These are phyloP conservation scores for Cystobasidium pallidum DNA, from an alignment of 1,284 basidiomycete species.

Conservation along the genomic window DNA sequence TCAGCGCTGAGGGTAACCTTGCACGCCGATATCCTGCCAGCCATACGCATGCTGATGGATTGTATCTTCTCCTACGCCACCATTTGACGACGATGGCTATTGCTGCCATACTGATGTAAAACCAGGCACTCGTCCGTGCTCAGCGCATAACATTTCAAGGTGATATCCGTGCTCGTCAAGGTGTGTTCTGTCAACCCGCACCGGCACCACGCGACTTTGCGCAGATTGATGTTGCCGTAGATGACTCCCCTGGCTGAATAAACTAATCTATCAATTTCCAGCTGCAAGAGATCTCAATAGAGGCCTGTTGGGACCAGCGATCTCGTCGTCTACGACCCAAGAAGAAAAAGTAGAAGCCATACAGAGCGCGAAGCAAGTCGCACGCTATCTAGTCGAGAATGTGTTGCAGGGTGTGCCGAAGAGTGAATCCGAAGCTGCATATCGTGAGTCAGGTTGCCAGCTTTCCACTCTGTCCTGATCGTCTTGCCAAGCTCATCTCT, in stretches of 20 bases:
- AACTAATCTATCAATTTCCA: neutral
- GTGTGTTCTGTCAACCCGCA: neutral
- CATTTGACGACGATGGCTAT: conserved; percentile 2
- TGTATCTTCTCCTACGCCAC: conserved; percentile 15
- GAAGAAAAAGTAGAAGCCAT: conserved; percentile 24
- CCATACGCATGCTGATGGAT: neutral
- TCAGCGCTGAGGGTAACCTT: conserved; percentile 21
- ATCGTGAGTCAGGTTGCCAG: too few relatives aligned
- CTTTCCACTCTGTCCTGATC: too few relatives aligned
- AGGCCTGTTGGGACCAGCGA: conserved; percentile 29
- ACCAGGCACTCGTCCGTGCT: conserved; percentile 38
- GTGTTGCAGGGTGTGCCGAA: conserved; percentile 41
- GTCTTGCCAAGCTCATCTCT: too few relatives aligned
- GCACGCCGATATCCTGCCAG: neutral
- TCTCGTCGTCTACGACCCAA: neutral
- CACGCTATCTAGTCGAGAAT: conserved; percentile 34
- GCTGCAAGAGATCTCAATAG: conserved; percentile 36
- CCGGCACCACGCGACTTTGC: too few relatives aligned
- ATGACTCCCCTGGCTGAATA: too few relatives aligned
- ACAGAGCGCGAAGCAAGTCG: conserved; percentile 31
- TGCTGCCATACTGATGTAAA: too few relatives aligned
- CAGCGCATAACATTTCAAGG: conserved; percentile 33
- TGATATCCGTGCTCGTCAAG: conserved; percentile 35
- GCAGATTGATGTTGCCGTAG: too few relatives aligned
- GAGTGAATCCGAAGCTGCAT: conserved; percentile 1